Evolutionary conservation across 1,284 basidiomycete species (phyloP), one percentile per base, ranked within the genome.

Genomic region (Ustilago nuda): DNA sequence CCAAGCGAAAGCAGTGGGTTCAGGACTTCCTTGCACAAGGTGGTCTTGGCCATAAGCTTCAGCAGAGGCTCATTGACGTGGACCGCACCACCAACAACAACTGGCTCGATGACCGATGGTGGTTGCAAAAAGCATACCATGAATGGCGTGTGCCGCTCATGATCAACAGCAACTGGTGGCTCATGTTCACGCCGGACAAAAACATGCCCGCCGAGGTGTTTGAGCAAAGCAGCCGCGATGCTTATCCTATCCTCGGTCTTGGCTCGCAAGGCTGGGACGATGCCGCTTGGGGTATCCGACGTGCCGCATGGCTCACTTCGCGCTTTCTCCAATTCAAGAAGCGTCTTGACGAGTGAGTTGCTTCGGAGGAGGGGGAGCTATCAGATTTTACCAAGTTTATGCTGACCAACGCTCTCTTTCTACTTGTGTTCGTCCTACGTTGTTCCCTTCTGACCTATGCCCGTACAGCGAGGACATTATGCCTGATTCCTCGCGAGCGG

Each of bases 111-210:
- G 95, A 98, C 87, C 94, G 93, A 62, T 92, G 95, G 82, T 98
- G 96, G 96, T 88, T 92, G 65, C 91, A 92, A 78, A 92, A 93
- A 78, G 92, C 94, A 0, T 99, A 98, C 87, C 91, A 94, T 72
- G 92, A 94, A 87, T 94, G 92, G 91, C 90, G 95, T 52, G 90
- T 91, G 1, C 94, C 96, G 0, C 88, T 98, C 36, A 88, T 94
- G 66, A 87, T 99, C 82, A 93, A 98, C 87, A 96, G 94, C 9
- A 98, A 98, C 84, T 98, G 95, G 95, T 98, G 95, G 95, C 88
- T 98, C 51, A 89, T 94, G n/a, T 93, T 95, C 84, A 86, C 87
- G 41, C 86, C 88, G 51, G 89, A 90, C 83, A 79, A 86, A 15
- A 83, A 81, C 66, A 87, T 89, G 60, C 88, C 89, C 66, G 43